Conservation (phyloP, 345 rosid genomes). For the Arabidopsis suecica region DNA sequence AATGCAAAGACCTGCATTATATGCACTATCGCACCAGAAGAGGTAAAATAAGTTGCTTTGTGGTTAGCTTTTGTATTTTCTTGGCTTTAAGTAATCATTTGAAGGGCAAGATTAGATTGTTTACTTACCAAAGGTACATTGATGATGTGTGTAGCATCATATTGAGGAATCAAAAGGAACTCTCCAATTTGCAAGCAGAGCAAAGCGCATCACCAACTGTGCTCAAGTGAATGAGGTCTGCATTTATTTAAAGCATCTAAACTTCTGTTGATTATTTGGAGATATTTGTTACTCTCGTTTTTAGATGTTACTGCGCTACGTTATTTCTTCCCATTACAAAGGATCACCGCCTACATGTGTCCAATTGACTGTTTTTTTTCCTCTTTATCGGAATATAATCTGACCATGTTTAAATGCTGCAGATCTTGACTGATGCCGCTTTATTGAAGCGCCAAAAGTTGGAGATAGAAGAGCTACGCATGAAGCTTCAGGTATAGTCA, state of each 20-base stretch:
- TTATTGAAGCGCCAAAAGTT: constrained; percentile 85
- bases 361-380: background rate
- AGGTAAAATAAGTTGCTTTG: constrained; percentile 54
- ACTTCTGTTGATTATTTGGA: constrained; percentile 16
- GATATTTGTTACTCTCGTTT: constrained; percentile 2
- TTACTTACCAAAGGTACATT: constrained; percentile 5
- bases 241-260: constrained; percentile 18
- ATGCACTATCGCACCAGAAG: constrained; percentile 97
- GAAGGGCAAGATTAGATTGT: background rate
- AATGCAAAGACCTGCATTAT: constrained; percentile 97
- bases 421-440: constrained; percentile 98
- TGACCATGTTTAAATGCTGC: constrained; percentile 43
- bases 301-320: constrained; percentile 1
- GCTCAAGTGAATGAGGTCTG: constrained; percentile 96
- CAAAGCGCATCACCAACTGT: constrained; percentile 90
- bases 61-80: constrained; percentile 3
- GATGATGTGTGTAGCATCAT: constrained; percentile 60
- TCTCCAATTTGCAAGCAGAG: constrained; percentile 95
- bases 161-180: constrained; percentile 97
- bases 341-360: background rate
- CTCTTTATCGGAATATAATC: constrained; percentile 10
- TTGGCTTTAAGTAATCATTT: background rate
- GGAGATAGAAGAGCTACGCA: constrained; percentile 89
- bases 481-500: constrained; percentile 79
- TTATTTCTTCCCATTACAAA: background rate